A percentile compares a stretch with the other conserved stretches of the same genome.
These are phyloP conservation scores for Sporothrix schenckii DNA, from an alignment of 2,329 filamentous ascomycete genomes.

Conservation along the genomic window DNA sequence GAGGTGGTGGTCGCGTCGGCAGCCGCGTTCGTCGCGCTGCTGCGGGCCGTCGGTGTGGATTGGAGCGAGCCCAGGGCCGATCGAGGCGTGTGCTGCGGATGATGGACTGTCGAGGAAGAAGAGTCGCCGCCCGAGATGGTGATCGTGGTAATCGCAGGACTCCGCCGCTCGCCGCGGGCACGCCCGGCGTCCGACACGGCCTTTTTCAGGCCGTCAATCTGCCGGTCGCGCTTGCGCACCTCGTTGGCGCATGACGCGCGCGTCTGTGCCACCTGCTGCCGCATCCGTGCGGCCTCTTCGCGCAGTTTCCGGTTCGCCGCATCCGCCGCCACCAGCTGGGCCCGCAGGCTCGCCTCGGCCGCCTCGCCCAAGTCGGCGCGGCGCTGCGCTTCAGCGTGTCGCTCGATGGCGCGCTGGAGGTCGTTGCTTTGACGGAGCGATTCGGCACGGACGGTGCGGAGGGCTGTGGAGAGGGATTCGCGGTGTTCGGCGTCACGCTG, in stretches of 20 bases:
- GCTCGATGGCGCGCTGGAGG: conserved; percentile 61
- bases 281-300: conserved; percentile 80
- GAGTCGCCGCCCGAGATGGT: conserved; percentile 56
- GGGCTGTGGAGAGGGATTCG: conserved; percentile 76
- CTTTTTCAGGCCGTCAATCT: conserved; percentile 85
- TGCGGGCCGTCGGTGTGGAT: not conserved
- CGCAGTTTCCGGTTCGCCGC: conserved; percentile 73
- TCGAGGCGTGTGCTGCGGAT: conserved; percentile 49
- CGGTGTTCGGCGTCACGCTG: conserved; percentile 88
- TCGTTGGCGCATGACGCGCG: conserved; percentile 87
- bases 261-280: conserved; percentile 78
- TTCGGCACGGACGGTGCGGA: conserved; percentile 75
- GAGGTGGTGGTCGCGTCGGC: conserved; percentile 39
- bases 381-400: conserved; percentile 57
- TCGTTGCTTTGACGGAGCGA: conserved; percentile 73
- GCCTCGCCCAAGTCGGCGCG: conserved; percentile 64
- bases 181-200: conserved; percentile 74
- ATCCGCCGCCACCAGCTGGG: conserved; percentile 74
- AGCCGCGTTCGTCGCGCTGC: not conserved
- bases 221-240: conserved; percentile 83
- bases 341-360: conserved; percentile 69
- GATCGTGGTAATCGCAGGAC: conserved; percentile 59
- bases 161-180: conserved; percentile 60
- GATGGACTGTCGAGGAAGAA: conserved; percentile 41
- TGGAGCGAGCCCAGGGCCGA: conserved; percentile 5